Evolutionary conservation across 352 stramenopile genomes (phyloP).

Genomic region (Phytophthora kernoviae): DNA sequence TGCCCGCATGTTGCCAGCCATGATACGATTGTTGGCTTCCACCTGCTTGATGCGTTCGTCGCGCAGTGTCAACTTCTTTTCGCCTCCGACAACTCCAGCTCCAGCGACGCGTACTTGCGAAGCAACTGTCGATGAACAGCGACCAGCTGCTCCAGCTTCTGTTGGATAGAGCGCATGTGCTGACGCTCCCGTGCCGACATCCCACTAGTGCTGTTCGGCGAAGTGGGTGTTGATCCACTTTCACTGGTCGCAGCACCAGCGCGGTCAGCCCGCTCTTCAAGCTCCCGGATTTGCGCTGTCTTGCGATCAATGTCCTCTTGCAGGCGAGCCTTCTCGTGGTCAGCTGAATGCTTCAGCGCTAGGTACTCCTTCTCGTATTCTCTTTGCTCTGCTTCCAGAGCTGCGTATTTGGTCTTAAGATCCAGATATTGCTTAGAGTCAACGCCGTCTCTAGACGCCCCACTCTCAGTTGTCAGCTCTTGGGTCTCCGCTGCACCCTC

Average conservation of each 20-base stretch:
- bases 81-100: constrained; percentile 87
- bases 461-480: constrained; percentile 26
- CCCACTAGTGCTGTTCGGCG: constrained; percentile 45
- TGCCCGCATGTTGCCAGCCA: constrained; percentile 88
- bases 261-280: constrained; percentile 64
- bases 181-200: constrained; percentile 84
- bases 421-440: constrained; percentile 45
- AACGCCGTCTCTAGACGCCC: constrained; percentile 6
- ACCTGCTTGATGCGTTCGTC: constrained; percentile 92
- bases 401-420: constrained; percentile 54
- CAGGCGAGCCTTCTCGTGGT: constrained; percentile 66
- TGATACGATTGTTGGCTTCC: constrained; percentile 87
- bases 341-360: constrained; percentile 50
- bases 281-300: constrained; percentile 56
- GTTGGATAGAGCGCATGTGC: constrained; percentile 90
- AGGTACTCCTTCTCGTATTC: constrained; percentile 80
- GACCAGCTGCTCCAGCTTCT: constrained; percentile 91
- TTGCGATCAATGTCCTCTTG: constrained; percentile 77
- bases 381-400: constrained; percentile 63
- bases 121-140: constrained; percentile 90
- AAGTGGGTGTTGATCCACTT: constrained; percentile 30
- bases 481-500: constrained; percentile 23
- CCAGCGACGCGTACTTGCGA: constrained; percentile 90
- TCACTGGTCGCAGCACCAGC: constrained; percentile 35
- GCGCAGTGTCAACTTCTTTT: constrained; percentile 90